Evolutionary conservation across 2,329 filamentous ascomycete genomes (phyloP).

Genomic region (Pseudopyricularia javanii): DNA sequence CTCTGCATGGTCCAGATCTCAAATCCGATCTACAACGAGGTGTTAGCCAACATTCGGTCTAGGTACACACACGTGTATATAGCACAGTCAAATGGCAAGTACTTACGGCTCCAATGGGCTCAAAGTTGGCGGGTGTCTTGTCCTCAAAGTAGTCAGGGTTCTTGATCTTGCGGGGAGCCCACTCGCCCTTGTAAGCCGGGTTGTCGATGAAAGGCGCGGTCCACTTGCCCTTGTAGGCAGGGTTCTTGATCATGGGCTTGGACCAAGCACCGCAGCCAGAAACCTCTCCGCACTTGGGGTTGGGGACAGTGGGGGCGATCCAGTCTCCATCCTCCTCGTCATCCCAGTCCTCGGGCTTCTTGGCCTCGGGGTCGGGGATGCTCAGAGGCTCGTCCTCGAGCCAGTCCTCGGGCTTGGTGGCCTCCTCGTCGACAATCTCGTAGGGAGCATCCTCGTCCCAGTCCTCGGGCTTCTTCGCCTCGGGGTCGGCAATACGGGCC

Average conservation of each 20-base stretch:
- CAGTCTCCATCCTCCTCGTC: slow-evolving; percentile 99
- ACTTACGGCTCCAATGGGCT: slow-evolving; percentile 94
- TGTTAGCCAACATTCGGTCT: slow-evolving; percentile 8
- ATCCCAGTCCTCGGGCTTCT: slow-evolving; percentile 99
- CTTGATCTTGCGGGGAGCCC: slow-evolving; percentile 89
- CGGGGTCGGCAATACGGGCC: slow-evolving; percentile 79
- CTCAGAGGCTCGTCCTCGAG: slow-evolving; percentile 76
- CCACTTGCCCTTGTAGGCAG: slow-evolving; percentile 99
- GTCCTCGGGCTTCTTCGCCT: slow-evolving; percentile 91
- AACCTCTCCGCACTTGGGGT: slow-evolving; percentile 89
- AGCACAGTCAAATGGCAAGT: not conserved
- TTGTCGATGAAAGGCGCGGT: slow-evolving; percentile 86
- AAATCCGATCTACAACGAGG: slow-evolving; percentile 64
- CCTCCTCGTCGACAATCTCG: slow-evolving; percentile 90
- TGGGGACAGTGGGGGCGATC: slow-evolving; percentile 78
- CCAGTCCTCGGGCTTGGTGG: slow-evolving; percentile 89
- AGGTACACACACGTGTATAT: not conserved
- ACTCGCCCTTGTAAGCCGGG: slow-evolving; percentile 93
- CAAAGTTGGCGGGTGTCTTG: slow-evolving; percentile 91
- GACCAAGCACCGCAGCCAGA: slow-evolving; percentile 93
- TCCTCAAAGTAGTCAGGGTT: slow-evolving; percentile 97
- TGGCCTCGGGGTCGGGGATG: slow-evolving; percentile 82
- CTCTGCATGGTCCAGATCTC: slow-evolving; percentile 99
- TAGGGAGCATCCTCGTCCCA: slow-evolving; percentile 98
- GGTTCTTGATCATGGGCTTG: slow-evolving; percentile 87